These are phyloP conservation scores for Nicotiana benthamiana DNA, from an alignment of 257 asterid genomes.

Conservation along the genomic window DNA sequence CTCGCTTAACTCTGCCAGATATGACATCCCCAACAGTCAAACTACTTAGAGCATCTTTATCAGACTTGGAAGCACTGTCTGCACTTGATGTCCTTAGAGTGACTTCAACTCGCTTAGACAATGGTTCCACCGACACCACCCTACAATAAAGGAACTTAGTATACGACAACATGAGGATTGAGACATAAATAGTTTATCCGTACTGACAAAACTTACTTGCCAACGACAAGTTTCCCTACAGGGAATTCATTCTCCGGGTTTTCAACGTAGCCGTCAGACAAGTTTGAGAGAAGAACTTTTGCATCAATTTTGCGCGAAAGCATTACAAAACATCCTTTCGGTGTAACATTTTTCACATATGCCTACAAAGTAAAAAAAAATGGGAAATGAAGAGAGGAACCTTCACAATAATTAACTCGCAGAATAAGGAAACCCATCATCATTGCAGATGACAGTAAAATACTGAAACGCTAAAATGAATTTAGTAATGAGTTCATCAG, in stretches of 20 bases:
- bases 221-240: constrained; percentile 71
- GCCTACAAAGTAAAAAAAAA: constrained; percentile 38
- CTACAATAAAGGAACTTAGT: constrained; percentile 39
- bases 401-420: not conserved
- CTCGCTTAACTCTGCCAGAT: constrained; percentile 74
- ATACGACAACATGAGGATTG: constrained; percentile 13
- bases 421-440: not conserved
- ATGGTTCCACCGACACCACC: constrained; percentile 79
- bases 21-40: constrained; percentile 56
- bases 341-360: constrained; percentile 65
- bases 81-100: constrained; percentile 65
- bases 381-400: not conserved
- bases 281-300: constrained; percentile 66
- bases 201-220: constrained; percentile 46
- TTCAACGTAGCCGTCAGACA: constrained; percentile 68
- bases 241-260: constrained; percentile 69
- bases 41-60: constrained; percentile 31
- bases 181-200: not conserved
- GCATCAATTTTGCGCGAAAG: constrained; percentile 85
- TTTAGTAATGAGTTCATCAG: too few relatives aligned
- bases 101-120: constrained; percentile 83
- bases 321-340: constrained; percentile 81
- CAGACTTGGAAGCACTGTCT: constrained; percentile 29
- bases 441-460: not conserved
- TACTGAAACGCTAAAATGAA: not conserved